Base-by-base conservation (phyloP, 2,329 filamentous ascomycete species). In the Lachnellula occidentalis region DNA sequence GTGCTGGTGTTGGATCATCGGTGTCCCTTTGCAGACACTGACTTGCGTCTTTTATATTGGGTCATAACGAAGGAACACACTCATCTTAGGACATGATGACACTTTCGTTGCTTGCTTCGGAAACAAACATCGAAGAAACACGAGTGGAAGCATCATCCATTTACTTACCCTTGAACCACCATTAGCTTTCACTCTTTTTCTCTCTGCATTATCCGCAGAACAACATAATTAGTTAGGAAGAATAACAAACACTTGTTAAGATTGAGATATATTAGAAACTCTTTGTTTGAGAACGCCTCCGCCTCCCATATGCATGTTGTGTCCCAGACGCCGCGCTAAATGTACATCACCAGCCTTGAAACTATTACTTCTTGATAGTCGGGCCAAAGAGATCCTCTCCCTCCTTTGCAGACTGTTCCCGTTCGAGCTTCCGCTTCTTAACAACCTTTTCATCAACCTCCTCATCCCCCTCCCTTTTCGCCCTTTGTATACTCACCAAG, bases 401-500 rank as follows among this genome's bases (percentile, higher is more conserved):
- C 51, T 71, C 69, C 45, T 64, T 67, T 15, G 62, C 60, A 34
- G 61, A 56, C 34, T 69, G 71, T 47, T 75, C 71, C 56, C 72
- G 69, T 64, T 76, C 74, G 22, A 72, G 54, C 53, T 75, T 68
- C n/a, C 69, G 65, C 59, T 73, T 78, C 66, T 73, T 67, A 4
- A 65, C 51, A 27, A 61, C 48, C 54, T 65, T 65, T 51, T 66
- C 63, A 21, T 66, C 59, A 45, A 58, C 56, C 5, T 41, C 53
- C 8, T 58, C 59, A 51, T 73, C 67, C 17, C 71, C 60, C 11
- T 84, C 80, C 47, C 82, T 82, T 63, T 85, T 78, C 19, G 82
- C 81, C 59, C 79, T 78, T 49, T 67, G 64, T 42, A 88, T 72
- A 47, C 83, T 83, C 17, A 90, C 83, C 3, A 92, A 71, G 68